phyloP scores from a whole-genome alignment of 306 rosid genomes.

The Corylus heterophylla region DNA sequence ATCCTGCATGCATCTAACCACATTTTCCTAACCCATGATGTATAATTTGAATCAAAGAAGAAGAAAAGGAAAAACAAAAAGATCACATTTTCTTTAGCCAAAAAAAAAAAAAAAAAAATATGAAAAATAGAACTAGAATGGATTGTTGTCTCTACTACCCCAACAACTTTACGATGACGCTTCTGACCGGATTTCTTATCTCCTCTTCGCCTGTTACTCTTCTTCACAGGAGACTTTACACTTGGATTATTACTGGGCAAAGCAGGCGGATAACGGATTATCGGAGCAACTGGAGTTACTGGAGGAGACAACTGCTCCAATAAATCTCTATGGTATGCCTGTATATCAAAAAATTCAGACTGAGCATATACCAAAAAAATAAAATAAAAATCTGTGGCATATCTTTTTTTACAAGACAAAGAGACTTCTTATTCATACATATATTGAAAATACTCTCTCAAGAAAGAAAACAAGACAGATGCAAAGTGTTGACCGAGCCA shows the following conservation, averaged over 20 bases:
- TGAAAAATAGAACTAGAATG: constrained; percentile 33
- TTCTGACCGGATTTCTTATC: constrained; percentile 55
- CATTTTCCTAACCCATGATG: constrained; percentile 44
- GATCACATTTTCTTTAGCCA: constrained; percentile 41
- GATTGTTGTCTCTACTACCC: constrained; percentile 42
- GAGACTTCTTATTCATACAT: no score
- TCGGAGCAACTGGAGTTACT: constrained; percentile 29
- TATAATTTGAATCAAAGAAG: constrained; percentile 37
- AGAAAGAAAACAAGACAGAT: background rate
- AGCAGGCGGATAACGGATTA: constrained; percentile 33
- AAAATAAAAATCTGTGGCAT: no score
- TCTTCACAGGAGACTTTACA: constrained; percentile 51
- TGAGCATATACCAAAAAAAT: background rate
- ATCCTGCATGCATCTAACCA: constrained; percentile 38
- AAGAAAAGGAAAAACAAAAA: constrained; percentile 31
- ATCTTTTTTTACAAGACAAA: no score
- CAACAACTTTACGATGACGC: constrained; percentile 67
- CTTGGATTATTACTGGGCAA: constrained; percentile 9
- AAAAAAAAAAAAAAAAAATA: constrained; percentile 6
- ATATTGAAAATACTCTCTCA: background rate
- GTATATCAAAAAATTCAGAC: constrained; percentile 28
- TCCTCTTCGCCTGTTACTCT: constrained; percentile 52
- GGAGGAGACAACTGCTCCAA: constrained; percentile 85
- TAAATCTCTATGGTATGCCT: constrained; percentile 82
- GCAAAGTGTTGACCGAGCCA: background rate